Evolutionary conservation across 805 yeast species (phyloP), one percentile per base, ranked within the genome.

Genomic region (Limtongia smithiae): DNA sequence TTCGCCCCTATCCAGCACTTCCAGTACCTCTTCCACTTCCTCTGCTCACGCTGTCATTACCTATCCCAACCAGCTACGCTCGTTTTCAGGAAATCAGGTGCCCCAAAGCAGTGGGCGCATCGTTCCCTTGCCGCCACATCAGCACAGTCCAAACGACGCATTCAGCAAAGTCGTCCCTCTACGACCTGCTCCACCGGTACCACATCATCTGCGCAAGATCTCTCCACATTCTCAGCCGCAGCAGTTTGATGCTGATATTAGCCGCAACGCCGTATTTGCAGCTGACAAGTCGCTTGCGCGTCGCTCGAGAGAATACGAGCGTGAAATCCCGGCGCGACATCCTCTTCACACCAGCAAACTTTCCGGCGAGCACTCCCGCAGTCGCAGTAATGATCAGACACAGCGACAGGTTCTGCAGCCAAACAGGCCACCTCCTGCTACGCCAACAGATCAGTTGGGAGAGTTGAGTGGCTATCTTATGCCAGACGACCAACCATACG

Each of bases 401-500:
- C n/a, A n/a, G n/a, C n/a, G n/a, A n/a, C n/a, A n/a, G n/a, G n/a
- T n/a, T n/a, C n/a, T n/a, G n/a, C n/a, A n/a, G n/a, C n/a, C n/a
- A n/a, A n/a, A n/a, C n/a, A n/a, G n/a, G n/a, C n/a, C n/a, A n/a
- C n/a, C n/a, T n/a, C n/a, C n/a, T n/a, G n/a, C n/a, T n/a, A n/a
- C n/a, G n/a, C n/a, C n/a, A n/a, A n/a, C n/a, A n/a, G n/a, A n/a
- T n/a, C n/a, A n/a, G n/a, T n/a, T n/a, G n/a, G n/a, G n/a, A n/a
- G n/a, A n/a, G n/a, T n/a, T n/a, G n/a, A n/a, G n/a, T n/a, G 66
- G 59, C 9, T 25, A 25, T 31, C 71, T 71, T 50, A 57, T 58
- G 46, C 52, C 64, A 63, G 66, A 70, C 40, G 71, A 67, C 28
- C 28, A 25, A 9, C 28, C 28, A 25, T 25, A 9, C 15, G 32